A percentile compares a stretch with the other conserved stretches of the same genome.
Conservation (phyloP, 2,329 filamentous ascomycete genomes). For the Alternaria sp. region DNA sequence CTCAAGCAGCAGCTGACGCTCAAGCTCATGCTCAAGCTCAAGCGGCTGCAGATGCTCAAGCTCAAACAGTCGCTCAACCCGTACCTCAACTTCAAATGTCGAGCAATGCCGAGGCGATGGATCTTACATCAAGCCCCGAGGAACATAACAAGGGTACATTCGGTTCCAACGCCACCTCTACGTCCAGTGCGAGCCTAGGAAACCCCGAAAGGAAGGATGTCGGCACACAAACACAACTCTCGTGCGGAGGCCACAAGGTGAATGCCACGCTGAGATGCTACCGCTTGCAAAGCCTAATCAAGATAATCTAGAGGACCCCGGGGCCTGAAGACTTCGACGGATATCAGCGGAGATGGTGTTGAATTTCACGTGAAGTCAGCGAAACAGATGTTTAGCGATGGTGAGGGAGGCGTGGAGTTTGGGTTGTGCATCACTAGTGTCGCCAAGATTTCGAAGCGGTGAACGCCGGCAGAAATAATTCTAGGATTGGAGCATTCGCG, state of each 20-base stretch:
- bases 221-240: neutral
- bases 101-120: neutral
- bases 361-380: neutral
- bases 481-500: slow-evolving; percentile 9
- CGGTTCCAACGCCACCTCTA: neutral
- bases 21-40: neutral
- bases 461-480: slow-evolving; percentile 18
- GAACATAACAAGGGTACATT: neutral
- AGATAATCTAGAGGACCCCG: neutral
- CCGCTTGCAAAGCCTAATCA: neutral
- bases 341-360: neutral
- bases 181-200: neutral
- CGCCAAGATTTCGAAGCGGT: slow-evolving; percentile 22
- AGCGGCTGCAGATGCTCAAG: neutral
- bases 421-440: neutral
- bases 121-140: neutral
- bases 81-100: neutral
- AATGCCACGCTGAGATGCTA: neutral
- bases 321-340: neutral
- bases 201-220: neutral
- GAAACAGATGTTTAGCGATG: neutral
- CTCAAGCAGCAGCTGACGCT: too few relatives aligned
- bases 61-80: neutral
- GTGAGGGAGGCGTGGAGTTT: neutral
- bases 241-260: neutral